A percentile compares a stretch with the other conserved stretches of the same genome.
Conservation (phyloP, 2,329 filamentous ascomycete species). For the Didymella exigua region DNA sequence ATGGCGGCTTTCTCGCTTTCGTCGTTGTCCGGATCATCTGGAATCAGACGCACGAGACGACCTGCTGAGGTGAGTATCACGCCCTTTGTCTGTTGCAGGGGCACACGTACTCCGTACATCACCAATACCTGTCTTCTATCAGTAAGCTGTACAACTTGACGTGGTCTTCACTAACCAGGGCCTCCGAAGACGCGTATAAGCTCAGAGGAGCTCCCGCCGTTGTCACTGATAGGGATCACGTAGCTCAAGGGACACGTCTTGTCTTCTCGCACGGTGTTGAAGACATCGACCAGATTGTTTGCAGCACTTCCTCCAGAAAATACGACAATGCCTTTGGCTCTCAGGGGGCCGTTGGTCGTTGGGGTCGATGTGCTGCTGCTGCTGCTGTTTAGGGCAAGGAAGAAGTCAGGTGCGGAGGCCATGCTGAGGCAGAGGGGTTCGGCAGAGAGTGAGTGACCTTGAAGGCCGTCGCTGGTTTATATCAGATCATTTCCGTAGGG, state of each 20-base stretch:
- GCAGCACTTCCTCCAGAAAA: slow-evolving; percentile 95
- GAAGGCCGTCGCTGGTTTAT: slow-evolving; percentile 20
- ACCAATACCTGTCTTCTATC: slow-evolving; percentile 60
- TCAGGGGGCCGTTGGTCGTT: slow-evolving; percentile 29
- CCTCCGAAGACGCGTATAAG: slow-evolving; percentile 93
- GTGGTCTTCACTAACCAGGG: slow-evolving; percentile 64
- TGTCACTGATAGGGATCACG: slow-evolving; percentile 94
- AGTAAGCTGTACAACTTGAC: background rate
- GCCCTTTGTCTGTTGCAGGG: background rate
- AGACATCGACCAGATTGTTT: slow-evolving; percentile 91
- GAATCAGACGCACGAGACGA: slow-evolving; percentile 88
- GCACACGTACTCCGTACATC: slow-evolving; percentile 71
- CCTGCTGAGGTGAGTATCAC: slow-evolving; percentile 56
- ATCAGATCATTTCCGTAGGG: slow-evolving; percentile 25
- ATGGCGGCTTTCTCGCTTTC: slow-evolving; percentile 68
- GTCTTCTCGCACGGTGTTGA: slow-evolving; percentile 65
- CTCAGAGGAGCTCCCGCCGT: slow-evolving; percentile 92
- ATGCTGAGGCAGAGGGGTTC: slow-evolving; percentile 21
- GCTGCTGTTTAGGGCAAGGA: slow-evolving; percentile 21
- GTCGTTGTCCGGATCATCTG: slow-evolving; percentile 61
- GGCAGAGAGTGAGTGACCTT: slow-evolving; percentile 17
- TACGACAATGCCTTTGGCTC: slow-evolving; percentile 70
- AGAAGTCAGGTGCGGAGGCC: slow-evolving; percentile 22
- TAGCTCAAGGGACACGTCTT: slow-evolving; percentile 75
- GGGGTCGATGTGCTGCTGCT: slow-evolving; percentile 22